Evolutionary conservation across 805 yeast species (phyloP), one percentile per base, ranked within the genome.

Genomic region (Cyberlindnera meyerae): DNA sequence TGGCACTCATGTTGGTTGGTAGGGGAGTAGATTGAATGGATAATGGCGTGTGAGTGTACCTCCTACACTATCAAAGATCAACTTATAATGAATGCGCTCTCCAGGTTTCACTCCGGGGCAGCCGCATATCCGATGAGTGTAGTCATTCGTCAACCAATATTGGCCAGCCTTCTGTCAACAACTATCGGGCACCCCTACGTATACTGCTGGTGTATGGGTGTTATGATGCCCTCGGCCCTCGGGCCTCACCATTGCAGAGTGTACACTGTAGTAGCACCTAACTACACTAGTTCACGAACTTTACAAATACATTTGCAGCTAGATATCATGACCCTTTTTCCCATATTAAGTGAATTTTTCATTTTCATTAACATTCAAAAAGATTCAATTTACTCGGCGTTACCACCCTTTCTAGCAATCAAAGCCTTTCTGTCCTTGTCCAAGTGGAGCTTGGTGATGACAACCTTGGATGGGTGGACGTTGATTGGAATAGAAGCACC

Each of bases 371-470:
- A 20, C 33, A 15, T 30, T 29, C 33, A 29, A 16, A 27, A 31
- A 25, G 32, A 28, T 15, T 31, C 18, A 31, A 67, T 66, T 77
- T 86, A 87, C 78, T 88, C 95, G 66, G 77, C 76, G 69, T 85
- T 88, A 65, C 97, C 97, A 71, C 97, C 96, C 80, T 90, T 90
- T 83, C 95, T 88, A 68, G 77, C 78, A 66, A 90, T 86, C 75
- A 90, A 82, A 69, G 85, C 94, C 81, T 90, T 89, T 81, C 98
- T 85, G 84, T 90, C 95, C 77, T 85, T 85, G 82, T 90, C 97
- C 70, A 93, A 82, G 81, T 88, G 86, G 71, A 93, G 79, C 77
- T 87, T 87, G 76, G 97, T 93, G 73, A 93, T 86, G 72, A 90
- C 96, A 66, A 93, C 95, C 80, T 93, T 93, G 51, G 97, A 90